Conservation (phyloP, 108 stramenopile genomes). For the Cylindrotheca closterium region DNA sequence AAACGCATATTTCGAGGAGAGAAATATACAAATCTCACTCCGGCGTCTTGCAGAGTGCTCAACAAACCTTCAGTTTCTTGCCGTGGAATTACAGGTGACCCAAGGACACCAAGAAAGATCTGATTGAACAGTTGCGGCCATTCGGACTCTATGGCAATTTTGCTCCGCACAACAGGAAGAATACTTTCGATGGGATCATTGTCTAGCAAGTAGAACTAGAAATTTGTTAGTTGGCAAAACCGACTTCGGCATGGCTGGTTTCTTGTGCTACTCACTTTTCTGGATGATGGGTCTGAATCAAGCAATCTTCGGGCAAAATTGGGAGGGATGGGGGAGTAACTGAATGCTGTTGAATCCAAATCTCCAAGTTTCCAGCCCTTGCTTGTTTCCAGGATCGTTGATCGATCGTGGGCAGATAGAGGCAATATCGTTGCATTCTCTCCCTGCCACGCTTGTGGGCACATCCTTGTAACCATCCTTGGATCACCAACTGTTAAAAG, state of each 20-base stretch:
- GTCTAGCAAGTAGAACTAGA: constrained; percentile 59
- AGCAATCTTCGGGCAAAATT: constrained; percentile 58
- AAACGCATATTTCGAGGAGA: constrained; percentile 96
- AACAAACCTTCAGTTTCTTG: constrained; percentile 87
- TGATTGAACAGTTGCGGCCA: constrained; percentile 80
- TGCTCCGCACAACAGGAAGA: constrained; percentile 33
- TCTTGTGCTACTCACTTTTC: no score
- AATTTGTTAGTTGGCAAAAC: no score
- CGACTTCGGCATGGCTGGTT: no score
- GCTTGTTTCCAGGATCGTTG: constrained; percentile 73
- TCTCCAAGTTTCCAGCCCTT: constrained; percentile 89
- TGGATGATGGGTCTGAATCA: constrained; percentile 1
- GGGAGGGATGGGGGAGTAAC: constrained; percentile 91
- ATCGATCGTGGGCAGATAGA: constrained; percentile 58
- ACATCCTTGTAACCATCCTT: constrained; percentile 66
- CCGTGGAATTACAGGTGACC: constrained; percentile 85
- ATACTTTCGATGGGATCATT: constrained; percentile 35
- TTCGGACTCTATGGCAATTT: constrained; percentile 27
- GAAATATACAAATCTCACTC: constrained; percentile 97
- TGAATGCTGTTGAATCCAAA: constrained; percentile 89
- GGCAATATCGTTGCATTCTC: constrained; percentile 84
- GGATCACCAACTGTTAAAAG: constrained; percentile 84
- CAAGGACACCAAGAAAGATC: constrained; percentile 95
- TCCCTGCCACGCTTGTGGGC: constrained; percentile 77
- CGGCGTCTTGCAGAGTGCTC: constrained; percentile 79